Evolutionary conservation across 768 basidiomycete species (phyloP), one percentile per base, ranked within the genome.

Genomic region (Suillus subalutaceus): DNA sequence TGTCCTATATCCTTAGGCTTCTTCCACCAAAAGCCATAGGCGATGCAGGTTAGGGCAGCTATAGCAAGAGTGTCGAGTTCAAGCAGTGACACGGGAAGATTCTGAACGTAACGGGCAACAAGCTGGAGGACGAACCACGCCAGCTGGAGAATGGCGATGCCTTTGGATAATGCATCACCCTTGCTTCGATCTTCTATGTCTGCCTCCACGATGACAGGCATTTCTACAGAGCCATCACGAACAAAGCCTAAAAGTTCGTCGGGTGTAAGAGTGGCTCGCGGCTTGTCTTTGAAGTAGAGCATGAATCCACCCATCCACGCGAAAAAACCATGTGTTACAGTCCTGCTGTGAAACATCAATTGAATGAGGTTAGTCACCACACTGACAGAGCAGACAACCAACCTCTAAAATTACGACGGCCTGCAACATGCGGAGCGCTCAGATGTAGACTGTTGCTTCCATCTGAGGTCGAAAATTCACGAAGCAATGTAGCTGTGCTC

Each of bases 1-100:
- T 65, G 67, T 10, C 65, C 66, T 0, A 81, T 75, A 56, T 77
- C 75, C 13, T 77, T 72, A 1, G 81, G 82, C 68, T 83, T 83
- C 32, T 74, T 44, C 80, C 77, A 81, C 81, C 82, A 82, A 2
- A 79, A 63, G 1, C 63, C 40, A 64, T 79, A 82, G 13, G 72
- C 74, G 23, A 72, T 66, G 16, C 73, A 63, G 37, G 75, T 80
- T 32, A 80, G 67, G 1, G 71, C 44, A 2, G 74, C 75, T 56
- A 78, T 77, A 1, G 75, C 80, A 32, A 81, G 38, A 3, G 80
- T 82, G 2, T 75, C 67, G n/a, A 81, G 62, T 67, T 82, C 79
- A n/a, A 82, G 72, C 44, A 78, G 72, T 9, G 78, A 79, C 7
- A 80, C 53, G 1, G 76, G 70, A 18, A 82, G 71, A 8, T 63